phyloP scores from a whole-genome alignment of 1,284 basidiomycete genomes.

The Heterobasidion irregulare region DNA sequence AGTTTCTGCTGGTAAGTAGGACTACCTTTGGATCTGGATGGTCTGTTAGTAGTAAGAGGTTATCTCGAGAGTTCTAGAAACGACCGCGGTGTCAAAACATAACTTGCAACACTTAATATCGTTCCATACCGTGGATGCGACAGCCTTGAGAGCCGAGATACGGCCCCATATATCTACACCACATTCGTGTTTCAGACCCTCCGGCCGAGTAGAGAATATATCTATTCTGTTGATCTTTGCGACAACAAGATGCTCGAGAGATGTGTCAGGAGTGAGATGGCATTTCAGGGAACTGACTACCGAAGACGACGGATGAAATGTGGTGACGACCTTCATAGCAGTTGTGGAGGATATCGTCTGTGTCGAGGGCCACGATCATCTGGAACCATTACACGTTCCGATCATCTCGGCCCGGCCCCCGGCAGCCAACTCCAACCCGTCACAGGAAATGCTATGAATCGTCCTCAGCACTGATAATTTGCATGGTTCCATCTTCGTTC shows the following conservation, averaged over 20 bases:
- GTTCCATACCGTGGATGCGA: conserved; percentile 42
- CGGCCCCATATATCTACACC: conserved; percentile 58
- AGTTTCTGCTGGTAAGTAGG: conserved; percentile 41
- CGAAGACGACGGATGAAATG: conserved; percentile 55
- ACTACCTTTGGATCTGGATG: conserved; percentile 67
- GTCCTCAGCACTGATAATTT: not conserved
- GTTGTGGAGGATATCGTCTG: not conserved
- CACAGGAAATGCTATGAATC: not conserved
- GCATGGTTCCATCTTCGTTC: conserved; percentile 25
- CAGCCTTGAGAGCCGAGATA: conserved; percentile 42
- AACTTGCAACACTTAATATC: not conserved
- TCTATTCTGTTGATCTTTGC: conserved; percentile 58
- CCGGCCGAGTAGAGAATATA: conserved; percentile 50
- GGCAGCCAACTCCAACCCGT: not conserved
- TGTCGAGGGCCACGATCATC: not conserved
- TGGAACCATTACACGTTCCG: conserved; percentile 1
- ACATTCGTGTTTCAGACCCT: conserved; percentile 51
- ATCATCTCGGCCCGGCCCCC: not conserved
- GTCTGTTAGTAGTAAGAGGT: conserved; percentile 56
- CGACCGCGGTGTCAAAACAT: conserved; percentile 3
- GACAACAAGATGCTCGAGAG: conserved; percentile 55
- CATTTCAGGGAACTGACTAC: conserved; percentile 52
- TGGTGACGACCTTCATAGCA: conserved; percentile 55
- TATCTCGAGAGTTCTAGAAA: conserved; percentile 38
- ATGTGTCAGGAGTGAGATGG: conserved; percentile 31